Evolutionary conservation across 2,329 filamentous ascomycete genomes (phyloP).

Genomic region (Drechmeria coniospora): DNA sequence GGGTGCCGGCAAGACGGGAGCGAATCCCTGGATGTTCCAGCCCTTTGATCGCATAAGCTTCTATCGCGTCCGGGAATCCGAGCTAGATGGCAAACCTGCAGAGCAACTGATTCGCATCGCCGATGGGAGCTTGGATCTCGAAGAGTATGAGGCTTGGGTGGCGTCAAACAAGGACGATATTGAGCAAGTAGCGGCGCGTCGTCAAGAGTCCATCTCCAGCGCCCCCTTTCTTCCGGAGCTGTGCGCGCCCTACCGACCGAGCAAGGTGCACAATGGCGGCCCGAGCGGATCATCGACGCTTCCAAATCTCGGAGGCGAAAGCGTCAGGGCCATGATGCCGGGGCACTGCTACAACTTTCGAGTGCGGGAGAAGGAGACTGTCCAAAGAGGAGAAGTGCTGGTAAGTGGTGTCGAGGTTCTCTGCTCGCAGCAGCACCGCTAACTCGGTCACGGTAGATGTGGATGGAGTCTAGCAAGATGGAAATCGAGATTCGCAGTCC

Average conservation of each 20-base stretch:
- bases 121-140: slow-evolving; percentile 14
- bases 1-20: not conserved
- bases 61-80: slow-evolving; percentile 13
- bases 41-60: slow-evolving; percentile 19
- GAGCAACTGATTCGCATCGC: slow-evolving; percentile 11
- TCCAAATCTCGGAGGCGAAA: not conserved
- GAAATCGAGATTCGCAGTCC: slow-evolving; percentile 19
- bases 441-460: no score
- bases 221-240: slow-evolving; percentile 16
- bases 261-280: not conserved
- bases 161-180: slow-evolving; percentile 13
- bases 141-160: slow-evolving; percentile 17
- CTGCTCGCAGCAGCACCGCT: no score
- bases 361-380: slow-evolving; percentile 10
- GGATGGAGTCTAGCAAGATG: slow-evolving; percentile 23
- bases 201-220: slow-evolving; percentile 11
- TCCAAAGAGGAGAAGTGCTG: slow-evolving; percentile 14
- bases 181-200: slow-evolving; percentile 6
- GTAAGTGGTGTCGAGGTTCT: slow-evolving; percentile 6
- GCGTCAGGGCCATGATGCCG: slow-evolving; percentile 16
- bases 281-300: not conserved
- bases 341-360: slow-evolving; percentile 18
- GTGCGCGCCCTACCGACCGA: slow-evolving; percentile 10
- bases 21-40: slow-evolving; percentile 14
- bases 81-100: slow-evolving; percentile 10